Conservation (phyloP, 805 yeast genomes). For the Danielia reshetovae region DNA sequence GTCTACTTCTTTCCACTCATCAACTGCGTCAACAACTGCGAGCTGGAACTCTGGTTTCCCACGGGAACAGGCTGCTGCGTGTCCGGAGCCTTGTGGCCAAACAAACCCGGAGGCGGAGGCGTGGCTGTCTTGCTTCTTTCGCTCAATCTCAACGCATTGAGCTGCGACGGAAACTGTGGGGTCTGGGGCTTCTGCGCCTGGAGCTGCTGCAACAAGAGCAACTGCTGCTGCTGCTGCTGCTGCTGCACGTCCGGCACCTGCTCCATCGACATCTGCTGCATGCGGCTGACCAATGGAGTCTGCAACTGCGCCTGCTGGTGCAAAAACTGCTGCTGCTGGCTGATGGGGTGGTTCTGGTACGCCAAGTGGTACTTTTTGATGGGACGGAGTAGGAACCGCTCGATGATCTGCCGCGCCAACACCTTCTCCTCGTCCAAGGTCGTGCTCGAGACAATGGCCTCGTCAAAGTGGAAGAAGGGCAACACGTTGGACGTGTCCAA, state of each 20-base stretch:
- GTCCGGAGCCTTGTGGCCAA: conserved; percentile 19
- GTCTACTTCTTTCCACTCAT: conserved; percentile 71
- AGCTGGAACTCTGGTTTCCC: conserved; percentile 50
- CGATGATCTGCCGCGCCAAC: conserved; percentile 39
- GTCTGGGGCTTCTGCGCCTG: conserved; percentile 13
- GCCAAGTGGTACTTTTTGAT: conserved; percentile 44
- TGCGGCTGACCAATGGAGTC: conserved; percentile 22
- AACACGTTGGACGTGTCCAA: conserved; percentile 23
- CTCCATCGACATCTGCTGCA: conserved; percentile 23
- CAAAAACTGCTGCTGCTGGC: conserved; percentile 23
- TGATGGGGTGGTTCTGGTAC: conserved; percentile 40
- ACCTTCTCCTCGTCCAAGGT: conserved; percentile 34
- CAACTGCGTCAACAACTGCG: conserved; percentile 78
- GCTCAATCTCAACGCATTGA: conserved; percentile 24
- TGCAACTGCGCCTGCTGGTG: conserved; percentile 30
- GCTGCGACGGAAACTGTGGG: conserved; percentile 17
- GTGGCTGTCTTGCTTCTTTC: conserved; percentile 43
- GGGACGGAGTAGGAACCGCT: conserved; percentile 36
- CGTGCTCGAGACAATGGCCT: conserved; percentile 24
- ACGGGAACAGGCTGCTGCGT: conserved; percentile 3
- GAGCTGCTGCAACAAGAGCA: conserved; percentile 13
- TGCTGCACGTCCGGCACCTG: conserved; percentile 2
- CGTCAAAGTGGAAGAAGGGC: conserved; percentile 50
- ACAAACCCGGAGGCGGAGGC: conserved; percentile 75
- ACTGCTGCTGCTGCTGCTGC: conserved; percentile 11